These are phyloP conservation scores for Pelargonium cotyledonis DNA, from an alignment of 441 rosid species.

Conservation along the genomic window DNA sequence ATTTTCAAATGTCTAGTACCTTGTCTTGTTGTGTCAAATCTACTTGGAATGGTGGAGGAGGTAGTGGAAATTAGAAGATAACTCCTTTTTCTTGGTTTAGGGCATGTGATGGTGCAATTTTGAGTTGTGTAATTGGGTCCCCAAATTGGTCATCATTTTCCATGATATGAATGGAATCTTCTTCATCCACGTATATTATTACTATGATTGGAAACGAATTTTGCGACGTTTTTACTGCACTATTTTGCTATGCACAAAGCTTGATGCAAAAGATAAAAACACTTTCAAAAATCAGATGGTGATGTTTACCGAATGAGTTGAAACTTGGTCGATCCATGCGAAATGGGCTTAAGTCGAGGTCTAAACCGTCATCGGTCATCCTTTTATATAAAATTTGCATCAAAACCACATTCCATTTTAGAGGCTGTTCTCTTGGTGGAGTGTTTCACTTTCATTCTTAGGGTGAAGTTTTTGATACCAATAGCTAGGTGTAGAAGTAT, in stretches of 20 bases:
- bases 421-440: not conserved
- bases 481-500: too few species aligned
- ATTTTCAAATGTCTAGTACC: not conserved
- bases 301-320: too few species aligned
- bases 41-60: conserved; percentile 26
- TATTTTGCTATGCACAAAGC: too few species aligned
- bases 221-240: conserved; percentile 12
- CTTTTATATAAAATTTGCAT: too few species aligned
- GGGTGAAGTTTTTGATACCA: not conserved
- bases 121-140: conserved; percentile 28
- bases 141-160: conserved; percentile 22
- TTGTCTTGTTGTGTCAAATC: conserved; percentile 28
- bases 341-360: too few species aligned
- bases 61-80: conserved; percentile 20
- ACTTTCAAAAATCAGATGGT: too few species aligned
- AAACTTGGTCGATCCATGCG: too few species aligned
- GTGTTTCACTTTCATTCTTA: not conserved
- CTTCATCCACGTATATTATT: conserved; percentile 10
- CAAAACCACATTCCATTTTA: not conserved
- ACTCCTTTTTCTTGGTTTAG: conserved; percentile 24
- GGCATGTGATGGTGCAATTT: conserved; percentile 26
- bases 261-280: too few species aligned
- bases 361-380: too few species aligned
- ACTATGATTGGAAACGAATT: conserved; percentile 24
- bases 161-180: conserved; percentile 43